Conservation (phyloP, 495 filamentous ascomycete species). For the Daldinia concentrica region DNA sequence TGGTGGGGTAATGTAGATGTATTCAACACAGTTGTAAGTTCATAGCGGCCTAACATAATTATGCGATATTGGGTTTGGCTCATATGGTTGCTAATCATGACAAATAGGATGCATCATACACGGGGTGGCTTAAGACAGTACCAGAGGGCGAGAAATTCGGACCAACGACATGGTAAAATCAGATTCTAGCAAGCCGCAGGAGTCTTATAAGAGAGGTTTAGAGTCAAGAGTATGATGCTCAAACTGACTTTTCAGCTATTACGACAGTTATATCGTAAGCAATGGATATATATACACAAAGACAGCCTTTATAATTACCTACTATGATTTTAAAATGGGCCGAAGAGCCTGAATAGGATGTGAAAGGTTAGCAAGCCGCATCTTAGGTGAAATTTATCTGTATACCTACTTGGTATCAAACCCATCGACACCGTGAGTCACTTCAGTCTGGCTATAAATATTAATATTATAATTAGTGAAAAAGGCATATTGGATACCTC, state of each 20-base stretch:
- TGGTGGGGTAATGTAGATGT: constrained; percentile 62
- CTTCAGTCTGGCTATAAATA: too few species aligned
- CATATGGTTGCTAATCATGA: constrained; percentile 20
- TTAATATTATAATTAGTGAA: too few species aligned
- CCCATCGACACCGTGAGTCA: too few species aligned
- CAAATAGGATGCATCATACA: constrained; percentile 45
- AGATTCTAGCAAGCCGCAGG: background rate
- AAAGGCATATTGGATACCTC: too few species aligned
- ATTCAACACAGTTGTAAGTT: constrained; percentile 47
- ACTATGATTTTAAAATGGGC: too few species aligned
- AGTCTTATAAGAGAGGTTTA: background rate
- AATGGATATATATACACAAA: background rate
- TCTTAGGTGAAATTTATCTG: too few species aligned
- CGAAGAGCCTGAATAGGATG: too few species aligned
- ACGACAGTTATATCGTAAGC: background rate
- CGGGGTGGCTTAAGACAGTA: constrained; percentile 47
- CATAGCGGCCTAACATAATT: background rate
- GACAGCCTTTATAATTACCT: too few species aligned
- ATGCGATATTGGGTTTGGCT: background rate
- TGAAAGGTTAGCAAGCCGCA: too few species aligned
- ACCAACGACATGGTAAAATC: constrained; percentile 45
- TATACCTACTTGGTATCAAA: too few species aligned
- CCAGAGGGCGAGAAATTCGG: constrained; percentile 50
- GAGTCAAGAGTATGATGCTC: background rate
- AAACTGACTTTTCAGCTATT: background rate